Base-by-base conservation (phyloP, 371 early-diverging fungal genomes). In the Circinella umbellata region DNA sequence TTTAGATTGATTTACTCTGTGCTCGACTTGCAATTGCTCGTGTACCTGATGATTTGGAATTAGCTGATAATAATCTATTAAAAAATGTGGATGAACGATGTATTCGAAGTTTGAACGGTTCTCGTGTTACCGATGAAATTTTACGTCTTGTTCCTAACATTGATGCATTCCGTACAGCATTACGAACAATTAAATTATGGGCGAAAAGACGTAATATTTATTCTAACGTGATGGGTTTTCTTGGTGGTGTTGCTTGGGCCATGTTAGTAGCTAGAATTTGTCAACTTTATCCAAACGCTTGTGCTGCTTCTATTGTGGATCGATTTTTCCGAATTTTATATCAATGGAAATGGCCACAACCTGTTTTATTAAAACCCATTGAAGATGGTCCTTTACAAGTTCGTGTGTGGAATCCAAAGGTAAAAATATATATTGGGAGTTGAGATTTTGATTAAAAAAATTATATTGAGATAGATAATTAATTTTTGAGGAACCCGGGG, bases 201-300 rank as follows among this genome's bases (percentile, higher is more conserved):
- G 99, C 99, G n/a, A 97, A 99, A 78, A 87, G 83, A 47, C 90
- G 98, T 51, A 94, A 90, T 4, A 89, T 99, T 53, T 99, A 99
- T 78, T 95, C 98, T 10, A 99, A 99, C 80, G 91, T 97, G 11
- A 92, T 98, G 91, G 99, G 99, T 15, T 99, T 99, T 79, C 89
- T 98, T 80, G 99, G 99, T 69, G 99, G 99, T 79, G 99, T 99
- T 15, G 98, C 99, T 3, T 99, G 99, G 98, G 99, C 99, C 13
- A 95, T 99, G 91, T 83, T 95, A 18, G 97, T 99, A 14, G 99
- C 99, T 15, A 85, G 99, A 51, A 92, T 99, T 20, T 99, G 99
- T 81, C 99, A 99, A 80, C 77, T 99, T 38, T 99, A 96, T 81
- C 99, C 99, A 0, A 97, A 98, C 75, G 95, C 95, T 0, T 91